These are phyloP conservation scores for Aureobasidium sp. DNA, from an alignment of 2,329 filamentous ascomycete genomes.

Conservation along the genomic window DNA sequence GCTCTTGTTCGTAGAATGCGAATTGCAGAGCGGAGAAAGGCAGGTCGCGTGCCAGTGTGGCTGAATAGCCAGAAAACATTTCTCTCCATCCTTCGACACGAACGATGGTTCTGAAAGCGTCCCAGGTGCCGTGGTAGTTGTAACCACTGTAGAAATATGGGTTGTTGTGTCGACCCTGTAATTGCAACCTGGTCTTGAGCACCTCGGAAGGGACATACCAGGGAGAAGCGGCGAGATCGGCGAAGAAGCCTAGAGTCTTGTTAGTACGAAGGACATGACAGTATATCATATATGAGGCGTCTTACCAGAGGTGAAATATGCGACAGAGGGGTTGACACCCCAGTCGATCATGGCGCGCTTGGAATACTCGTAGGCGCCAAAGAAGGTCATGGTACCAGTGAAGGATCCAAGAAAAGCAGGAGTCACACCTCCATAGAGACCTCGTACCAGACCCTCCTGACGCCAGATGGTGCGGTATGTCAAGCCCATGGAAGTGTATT, in stretches of 20 bases:
- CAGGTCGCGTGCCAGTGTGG: slow-evolving; percentile 86
- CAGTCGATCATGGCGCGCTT: slow-evolving; percentile 81
- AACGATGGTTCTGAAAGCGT: slow-evolving; percentile 80
- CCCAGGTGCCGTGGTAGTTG: slow-evolving; percentile 80
- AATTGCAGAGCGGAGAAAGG: slow-evolving; percentile 96
- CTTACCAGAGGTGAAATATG: slow-evolving; percentile 76
- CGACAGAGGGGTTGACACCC: slow-evolving; percentile 71
- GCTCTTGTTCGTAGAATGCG: slow-evolving; percentile 95
- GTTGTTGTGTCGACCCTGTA: slow-evolving; percentile 93
- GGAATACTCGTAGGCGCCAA: slow-evolving; percentile 92
- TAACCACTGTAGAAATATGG: slow-evolving; percentile 90
- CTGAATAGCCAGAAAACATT: slow-evolving; percentile 97
- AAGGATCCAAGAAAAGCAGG: slow-evolving; percentile 90
- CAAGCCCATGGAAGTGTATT: slow-evolving; percentile 81
- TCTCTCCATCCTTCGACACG: slow-evolving; percentile 73
- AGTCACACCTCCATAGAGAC: slow-evolving; percentile 86
- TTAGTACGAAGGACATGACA: not conserved
- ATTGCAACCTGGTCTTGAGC: slow-evolving; percentile 89
- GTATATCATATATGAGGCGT: not conserved
- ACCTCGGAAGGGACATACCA: slow-evolving; percentile 97
- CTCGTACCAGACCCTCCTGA: slow-evolving; percentile 79
- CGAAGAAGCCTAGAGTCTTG: slow-evolving; percentile 60
- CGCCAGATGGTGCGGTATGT: slow-evolving; percentile 90
- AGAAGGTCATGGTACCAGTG: slow-evolving; percentile 88
- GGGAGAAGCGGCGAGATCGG: slow-evolving; percentile 83